A percentile compares a stretch with the other conserved stretches of the same genome.
phyloP scores from a whole-genome alignment of 1,139 yeast species.

The Saccharomyces hybrid region DNA sequence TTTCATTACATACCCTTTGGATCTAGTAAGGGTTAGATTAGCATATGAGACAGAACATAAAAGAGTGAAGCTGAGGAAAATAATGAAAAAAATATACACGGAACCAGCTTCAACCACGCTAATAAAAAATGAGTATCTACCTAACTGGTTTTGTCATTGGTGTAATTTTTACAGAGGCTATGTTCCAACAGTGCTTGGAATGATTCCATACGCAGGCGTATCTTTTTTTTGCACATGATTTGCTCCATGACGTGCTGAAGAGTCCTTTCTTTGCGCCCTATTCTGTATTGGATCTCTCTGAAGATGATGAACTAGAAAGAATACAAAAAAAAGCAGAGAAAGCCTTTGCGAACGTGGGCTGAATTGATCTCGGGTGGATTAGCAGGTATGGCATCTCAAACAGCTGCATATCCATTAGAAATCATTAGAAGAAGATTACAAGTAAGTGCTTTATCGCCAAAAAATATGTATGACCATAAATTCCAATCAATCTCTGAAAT shows the following conservation, averaged over 20 bases:
- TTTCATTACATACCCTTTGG: slow-evolving; percentile 85
- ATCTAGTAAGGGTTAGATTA: slow-evolving; percentile 78
- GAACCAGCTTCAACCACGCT: slow-evolving; percentile 47
- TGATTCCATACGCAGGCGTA: slow-evolving; percentile 97
- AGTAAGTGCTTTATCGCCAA: slow-evolving; percentile 69
- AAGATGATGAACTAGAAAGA: slow-evolving; percentile 17
- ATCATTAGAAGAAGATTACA: slow-evolving; percentile 93
- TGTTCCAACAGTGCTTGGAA: slow-evolving; percentile 86
- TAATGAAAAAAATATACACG: slow-evolving; percentile 48
- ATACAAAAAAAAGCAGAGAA: slow-evolving; percentile 32
- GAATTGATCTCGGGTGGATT: slow-evolving; percentile 90
- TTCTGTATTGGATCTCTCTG: slow-evolving; percentile 40
- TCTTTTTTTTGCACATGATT: slow-evolving; percentile 91
- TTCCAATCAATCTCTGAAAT: slow-evolving; percentile 44
- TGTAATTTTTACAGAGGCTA: slow-evolving; percentile 89
- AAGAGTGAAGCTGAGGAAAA: slow-evolving; percentile 49
- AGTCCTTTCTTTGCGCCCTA: slow-evolving; percentile 45
- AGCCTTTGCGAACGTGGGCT: slow-evolving; percentile 81
- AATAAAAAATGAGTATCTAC: slow-evolving; percentile 26
- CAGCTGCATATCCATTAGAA: slow-evolving; percentile 95
- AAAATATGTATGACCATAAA: slow-evolving; percentile 36
- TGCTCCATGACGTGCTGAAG: slow-evolving; percentile 78
- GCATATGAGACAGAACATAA: slow-evolving; percentile 71
- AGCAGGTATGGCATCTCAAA: slow-evolving; percentile 91
- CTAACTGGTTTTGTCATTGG: slow-evolving; percentile 33